Base-by-base conservation (phyloP, 1,284 basidiomycete species). In the Xerocomus amazonicus region DNA sequence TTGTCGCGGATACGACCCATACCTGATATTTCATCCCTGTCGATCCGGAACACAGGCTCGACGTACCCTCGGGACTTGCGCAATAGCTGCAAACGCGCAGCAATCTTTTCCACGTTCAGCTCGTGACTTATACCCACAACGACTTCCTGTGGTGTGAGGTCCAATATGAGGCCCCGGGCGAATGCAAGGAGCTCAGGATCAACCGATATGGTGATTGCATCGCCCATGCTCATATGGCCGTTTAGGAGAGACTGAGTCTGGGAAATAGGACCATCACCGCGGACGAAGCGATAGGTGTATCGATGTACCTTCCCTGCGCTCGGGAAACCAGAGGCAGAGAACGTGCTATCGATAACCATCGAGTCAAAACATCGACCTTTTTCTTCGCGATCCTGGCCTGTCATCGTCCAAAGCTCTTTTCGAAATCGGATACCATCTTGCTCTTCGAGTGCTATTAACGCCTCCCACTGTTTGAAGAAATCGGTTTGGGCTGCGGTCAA, bases 381-480 rank as follows among this genome's bases (percentile, higher is more conserved):
- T 47, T 73, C 76, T 65, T 95, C 90, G 40, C 97, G 80, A 57
- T 92, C 84, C 3, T 69, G 71, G 0, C 92, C 91, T 6, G 81
- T 79, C 79, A 97, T 83, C 0, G 91, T 96, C 96, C 96, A 99
- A 8, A 99, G 76, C 62, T 99, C 95, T 55, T 90, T 90, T 57
- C 86, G 83, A 69, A 92, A 90, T 13, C 87, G 79, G 10, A 85
- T 71, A 9, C 90, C 75, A 58, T 97, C 94, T 51, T 86, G 84
- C 63, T 99, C 97, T 66, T 99, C 97, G 16, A 95, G 71, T 1
- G 89, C 78, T 48, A 99, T 77, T 9, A 98, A 76, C 0, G 77
- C 74, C 63, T 99, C 95, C 97, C 97, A 99, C 55, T 83, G 79
- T 58, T 81, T 81, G 75, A 97, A 99, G 69, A 99, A 99, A 1